These are phyloP conservation scores for Fusarium setosum DNA, from an alignment of 2,329 filamentous ascomycete genomes.

Conservation along the genomic window DNA sequence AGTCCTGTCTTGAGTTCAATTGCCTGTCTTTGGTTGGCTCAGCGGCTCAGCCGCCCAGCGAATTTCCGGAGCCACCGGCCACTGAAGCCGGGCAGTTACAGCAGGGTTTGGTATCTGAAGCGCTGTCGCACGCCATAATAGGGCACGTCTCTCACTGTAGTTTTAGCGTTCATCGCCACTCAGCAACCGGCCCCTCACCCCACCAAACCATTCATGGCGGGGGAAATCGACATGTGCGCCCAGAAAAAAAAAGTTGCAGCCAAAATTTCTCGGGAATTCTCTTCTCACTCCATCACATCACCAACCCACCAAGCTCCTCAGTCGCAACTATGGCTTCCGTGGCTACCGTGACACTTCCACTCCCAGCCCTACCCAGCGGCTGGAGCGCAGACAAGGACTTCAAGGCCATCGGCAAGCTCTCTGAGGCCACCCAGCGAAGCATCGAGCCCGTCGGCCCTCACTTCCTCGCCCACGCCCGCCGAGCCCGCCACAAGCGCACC, in stretches of 20 bases:
- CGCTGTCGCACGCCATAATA: neutral
- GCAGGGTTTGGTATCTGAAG: neutral
- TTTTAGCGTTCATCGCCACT: slow-evolving; percentile 8
- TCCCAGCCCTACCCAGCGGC: slow-evolving; percentile 81
- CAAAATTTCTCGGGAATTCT: slow-evolving; percentile 31
- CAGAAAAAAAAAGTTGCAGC: slow-evolving; percentile 29
- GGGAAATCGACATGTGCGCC: slow-evolving; percentile 29
- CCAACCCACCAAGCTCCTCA: slow-evolving; percentile 27
- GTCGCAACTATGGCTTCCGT: slow-evolving; percentile 70
- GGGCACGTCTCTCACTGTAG: slow-evolving; percentile 8
- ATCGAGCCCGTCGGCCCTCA: slow-evolving; percentile 97
- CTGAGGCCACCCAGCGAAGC: slow-evolving; percentile 82
- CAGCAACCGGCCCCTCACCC: slow-evolving; percentile 29
- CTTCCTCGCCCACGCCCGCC: slow-evolving; percentile 96
- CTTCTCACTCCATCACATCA: slow-evolving; percentile 26
- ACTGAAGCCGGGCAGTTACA: neutral
- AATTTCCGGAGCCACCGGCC: neutral
- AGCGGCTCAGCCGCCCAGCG: neutral
- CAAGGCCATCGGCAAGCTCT: slow-evolving; percentile 83
- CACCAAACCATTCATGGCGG: slow-evolving; percentile 39
- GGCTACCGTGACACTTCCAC: slow-evolving; percentile 69
- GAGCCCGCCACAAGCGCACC: slow-evolving; percentile 95
- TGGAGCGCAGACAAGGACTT: slow-evolving; percentile 95
- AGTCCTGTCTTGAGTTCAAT: slow-evolving; percentile 1
- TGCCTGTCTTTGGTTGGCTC: neutral